phyloP scores from a whole-genome alignment of 2,329 filamentous ascomycete species.

The Fusarium musae region DNA sequence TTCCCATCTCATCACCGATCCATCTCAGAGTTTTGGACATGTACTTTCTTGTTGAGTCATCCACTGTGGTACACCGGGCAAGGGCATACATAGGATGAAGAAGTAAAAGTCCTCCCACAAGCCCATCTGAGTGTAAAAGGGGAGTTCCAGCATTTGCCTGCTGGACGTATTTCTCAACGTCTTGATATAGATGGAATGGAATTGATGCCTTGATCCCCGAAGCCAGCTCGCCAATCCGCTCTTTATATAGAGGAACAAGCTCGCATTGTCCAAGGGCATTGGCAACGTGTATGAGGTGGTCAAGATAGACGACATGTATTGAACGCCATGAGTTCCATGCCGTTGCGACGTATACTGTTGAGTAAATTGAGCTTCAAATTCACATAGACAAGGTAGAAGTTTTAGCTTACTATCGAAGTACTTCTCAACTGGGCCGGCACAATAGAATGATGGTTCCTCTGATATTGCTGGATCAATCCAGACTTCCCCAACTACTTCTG shows the following conservation, averaged over 20 bases:
- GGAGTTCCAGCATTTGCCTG: background rate
- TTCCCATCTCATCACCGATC: slow-evolving; percentile 10
- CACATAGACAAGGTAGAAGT: rapidly evolving
- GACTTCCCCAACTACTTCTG: slow-evolving; percentile 4
- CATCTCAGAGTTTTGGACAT: background rate
- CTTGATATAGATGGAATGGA: background rate
- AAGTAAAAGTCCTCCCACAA: background rate
- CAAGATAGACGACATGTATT: slow-evolving; percentile 4
- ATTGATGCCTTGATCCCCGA: background rate
- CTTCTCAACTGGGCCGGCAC: background rate
- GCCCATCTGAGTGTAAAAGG: background rate
- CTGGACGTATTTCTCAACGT: background rate
- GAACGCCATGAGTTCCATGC: slow-evolving; percentile 23
- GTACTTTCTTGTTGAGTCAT: background rate
- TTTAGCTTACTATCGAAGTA: slow-evolving; percentile 5
- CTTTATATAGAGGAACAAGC: background rate
- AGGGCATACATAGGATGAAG: slow-evolving; percentile 7
- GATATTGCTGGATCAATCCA: background rate
- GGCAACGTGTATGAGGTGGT: slow-evolving; percentile 4
- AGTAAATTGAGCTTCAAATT: background rate
- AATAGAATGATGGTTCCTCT: background rate
- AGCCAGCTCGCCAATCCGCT: background rate
- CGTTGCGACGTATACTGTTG: slow-evolving; percentile 1
- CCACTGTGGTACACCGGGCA: background rate
- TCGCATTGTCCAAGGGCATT: background rate